Evolutionary conservation across 2,329 filamentous ascomycete species (phyloP).

Genomic region (Ceratocystis smalleyi): DNA sequence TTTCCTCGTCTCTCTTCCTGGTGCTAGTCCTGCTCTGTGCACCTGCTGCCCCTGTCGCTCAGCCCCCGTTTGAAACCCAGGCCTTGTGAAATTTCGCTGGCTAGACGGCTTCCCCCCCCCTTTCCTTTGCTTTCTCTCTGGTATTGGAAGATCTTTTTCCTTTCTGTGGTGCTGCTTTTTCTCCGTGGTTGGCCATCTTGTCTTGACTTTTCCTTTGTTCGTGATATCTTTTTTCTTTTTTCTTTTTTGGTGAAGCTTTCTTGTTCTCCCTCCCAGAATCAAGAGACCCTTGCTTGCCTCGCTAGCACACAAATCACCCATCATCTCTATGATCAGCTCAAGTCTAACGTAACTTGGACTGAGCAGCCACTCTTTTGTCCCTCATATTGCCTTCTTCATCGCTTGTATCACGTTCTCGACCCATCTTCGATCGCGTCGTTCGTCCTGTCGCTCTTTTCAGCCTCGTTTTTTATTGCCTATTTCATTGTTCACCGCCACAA

Average conservation of each 20-base stretch:
- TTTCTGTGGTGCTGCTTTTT: constrained; percentile 12
- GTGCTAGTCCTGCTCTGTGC: background rate
- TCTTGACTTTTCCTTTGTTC: constrained; percentile 8
- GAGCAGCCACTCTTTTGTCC: constrained; percentile 14
- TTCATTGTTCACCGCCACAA: constrained; percentile 2
- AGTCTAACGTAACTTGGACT: background rate
- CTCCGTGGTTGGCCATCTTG: constrained; percentile 16
- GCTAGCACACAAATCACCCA: background rate
- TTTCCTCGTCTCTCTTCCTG: constrained; percentile 7
- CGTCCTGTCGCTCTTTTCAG: constrained; percentile 11
- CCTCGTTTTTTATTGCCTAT: constrained; percentile 3
- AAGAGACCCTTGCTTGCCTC: constrained; percentile 8
- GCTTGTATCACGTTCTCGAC: too few species aligned
- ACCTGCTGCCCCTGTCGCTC: constrained; percentile 12
- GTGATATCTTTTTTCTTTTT: background rate
- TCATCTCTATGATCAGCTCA: constrained; percentile 5
- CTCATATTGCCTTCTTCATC: background rate
- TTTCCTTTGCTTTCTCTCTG: constrained; percentile 17
- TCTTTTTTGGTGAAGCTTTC: constrained; percentile 3
- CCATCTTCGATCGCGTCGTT: background rate
- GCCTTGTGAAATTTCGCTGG: constrained; percentile 6
- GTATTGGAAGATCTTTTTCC: background rate
- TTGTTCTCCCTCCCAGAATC: constrained; percentile 9
- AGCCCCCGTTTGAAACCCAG: constrained; percentile 15
- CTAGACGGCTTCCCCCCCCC: constrained; percentile 16